phyloP scores from a whole-genome alignment of 1,284 basidiomycete genomes.

The Ustilago bromivora region DNA sequence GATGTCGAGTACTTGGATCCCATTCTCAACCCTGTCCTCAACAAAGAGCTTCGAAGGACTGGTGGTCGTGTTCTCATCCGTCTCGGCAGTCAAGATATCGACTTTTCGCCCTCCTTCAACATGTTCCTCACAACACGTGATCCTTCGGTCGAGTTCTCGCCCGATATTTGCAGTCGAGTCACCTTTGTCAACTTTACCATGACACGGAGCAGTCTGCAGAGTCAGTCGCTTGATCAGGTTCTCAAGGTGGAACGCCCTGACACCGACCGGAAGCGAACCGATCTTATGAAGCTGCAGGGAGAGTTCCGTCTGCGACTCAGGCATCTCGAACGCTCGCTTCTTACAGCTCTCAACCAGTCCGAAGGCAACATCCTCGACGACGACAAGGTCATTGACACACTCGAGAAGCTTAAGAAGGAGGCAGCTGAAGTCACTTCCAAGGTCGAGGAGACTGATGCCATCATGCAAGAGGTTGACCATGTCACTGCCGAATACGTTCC shows the following conservation, averaged over 20 bases:
- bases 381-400: constrained; percentile 97
- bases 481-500: constrained; percentile 95
- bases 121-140: constrained; percentile 99
- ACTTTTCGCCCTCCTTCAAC: constrained; percentile 94
- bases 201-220: constrained; percentile 97
- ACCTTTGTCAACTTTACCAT: constrained; percentile 99
- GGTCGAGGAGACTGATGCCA: constrained; percentile 95
- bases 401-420: constrained; percentile 96
- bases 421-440: constrained; percentile 95
- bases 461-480: constrained; percentile 95
- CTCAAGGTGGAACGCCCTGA: constrained; percentile 96
- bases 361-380: constrained; percentile 97
- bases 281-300: constrained; percentile 97
- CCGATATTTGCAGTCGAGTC: constrained; percentile 97
- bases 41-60: constrained; percentile 87
- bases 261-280: constrained; percentile 95
- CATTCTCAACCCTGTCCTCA: constrained; percentile 96
- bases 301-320: constrained; percentile 94
- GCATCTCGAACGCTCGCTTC: constrained; percentile 89
- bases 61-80: constrained; percentile 98
- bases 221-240: constrained; percentile 96
- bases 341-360: constrained; percentile 97
- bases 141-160: constrained; percentile 96
- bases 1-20: constrained; percentile 98
- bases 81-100: constrained; percentile 98